A percentile compares a stretch with the other conserved stretches of the same genome.
Evolutionary conservation across 108 stramenopile species (phyloP).

Genomic region (Fistulifera solaris): DNA sequence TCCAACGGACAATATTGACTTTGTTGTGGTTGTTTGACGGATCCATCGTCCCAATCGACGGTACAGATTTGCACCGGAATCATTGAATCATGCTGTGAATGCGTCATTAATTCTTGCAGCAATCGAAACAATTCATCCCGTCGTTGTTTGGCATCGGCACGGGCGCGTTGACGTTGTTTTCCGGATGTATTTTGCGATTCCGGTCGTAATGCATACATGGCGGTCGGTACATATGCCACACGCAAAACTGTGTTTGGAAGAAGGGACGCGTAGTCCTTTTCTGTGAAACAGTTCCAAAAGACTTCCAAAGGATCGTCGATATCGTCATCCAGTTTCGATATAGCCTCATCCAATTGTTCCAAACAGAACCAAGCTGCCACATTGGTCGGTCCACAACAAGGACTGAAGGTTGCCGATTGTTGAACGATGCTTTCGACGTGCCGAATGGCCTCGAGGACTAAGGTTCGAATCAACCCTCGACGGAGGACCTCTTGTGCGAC

Average conservation of each 20-base stretch:
- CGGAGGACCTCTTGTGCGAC: conserved; percentile 48
- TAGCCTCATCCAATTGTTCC: conserved; percentile 26
- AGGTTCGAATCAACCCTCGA: conserved; percentile 29
- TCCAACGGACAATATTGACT: background rate
- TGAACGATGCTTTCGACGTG: conserved; percentile 23
- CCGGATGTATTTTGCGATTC: conserved; percentile 61
- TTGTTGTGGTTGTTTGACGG: conserved; percentile 54
- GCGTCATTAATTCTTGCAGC: conserved; percentile 29
- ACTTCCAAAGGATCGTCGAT: background rate
- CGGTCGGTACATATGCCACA: conserved; percentile 81
- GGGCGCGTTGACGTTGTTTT: conserved; percentile 78
- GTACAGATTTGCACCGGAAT: conserved; percentile 20
- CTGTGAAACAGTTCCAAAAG: background rate
- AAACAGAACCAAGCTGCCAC: conserved; percentile 27
- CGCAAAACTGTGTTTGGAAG: conserved; percentile 21
- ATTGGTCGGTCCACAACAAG: conserved; percentile 63
- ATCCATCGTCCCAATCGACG: conserved; percentile 69
- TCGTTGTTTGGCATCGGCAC: conserved; percentile 74
- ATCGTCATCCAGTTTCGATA: background rate
- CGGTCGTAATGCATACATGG: conserved; percentile 73
- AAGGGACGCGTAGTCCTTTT: background rate
- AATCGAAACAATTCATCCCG: conserved; percentile 37
- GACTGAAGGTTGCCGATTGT: conserved; percentile 47
- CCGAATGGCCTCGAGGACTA: conserved; percentile 30
- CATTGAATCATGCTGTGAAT: background rate